Conservation (phyloP, 2,329 filamentous ascomycete species). For the Talaromyces sp. region DNA sequence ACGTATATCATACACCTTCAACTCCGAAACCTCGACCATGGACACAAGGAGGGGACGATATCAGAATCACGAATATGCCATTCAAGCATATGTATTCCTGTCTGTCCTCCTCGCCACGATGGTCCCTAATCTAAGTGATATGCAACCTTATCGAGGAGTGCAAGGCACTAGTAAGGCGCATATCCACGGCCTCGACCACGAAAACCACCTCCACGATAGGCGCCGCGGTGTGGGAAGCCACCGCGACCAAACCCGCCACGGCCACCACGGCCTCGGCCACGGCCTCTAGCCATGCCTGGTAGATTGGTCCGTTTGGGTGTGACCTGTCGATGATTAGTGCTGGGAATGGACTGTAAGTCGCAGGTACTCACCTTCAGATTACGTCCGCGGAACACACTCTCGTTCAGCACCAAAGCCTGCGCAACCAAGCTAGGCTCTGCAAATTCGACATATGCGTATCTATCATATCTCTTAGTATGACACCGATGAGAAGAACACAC, state of each 20-base stretch:
- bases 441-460: constrained; percentile 98
- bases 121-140: neutral
- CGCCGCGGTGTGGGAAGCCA: constrained; percentile 51
- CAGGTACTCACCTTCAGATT: constrained; percentile 74
- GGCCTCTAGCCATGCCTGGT: constrained; percentile 84
- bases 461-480: constrained; percentile 43
- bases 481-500: neutral
- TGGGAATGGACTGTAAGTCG: neutral
- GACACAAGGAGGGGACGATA: constrained; percentile 16
- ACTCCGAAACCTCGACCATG: constrained; percentile 30
- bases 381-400: constrained; percentile 90
- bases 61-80: neutral
- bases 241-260: constrained; percentile 49
- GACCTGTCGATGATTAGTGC: constrained; percentile 51
- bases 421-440: constrained; percentile 89
- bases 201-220: constrained; percentile 56
- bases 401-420: constrained; percentile 90
- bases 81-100: constrained; percentile 1
- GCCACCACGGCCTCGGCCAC: constrained; percentile 52
- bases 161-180: constrained; percentile 41
- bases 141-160: neutral
- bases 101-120: neutral
- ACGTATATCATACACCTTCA: constrained; percentile 36
- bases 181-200: constrained; percentile 47
- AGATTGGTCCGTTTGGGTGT: constrained; percentile 94